Evolutionary conservation across 768 basidiomycete species (phyloP), one percentile per base, ranked within the genome.

Genomic region (Auriscalpium microsporum): DNA sequence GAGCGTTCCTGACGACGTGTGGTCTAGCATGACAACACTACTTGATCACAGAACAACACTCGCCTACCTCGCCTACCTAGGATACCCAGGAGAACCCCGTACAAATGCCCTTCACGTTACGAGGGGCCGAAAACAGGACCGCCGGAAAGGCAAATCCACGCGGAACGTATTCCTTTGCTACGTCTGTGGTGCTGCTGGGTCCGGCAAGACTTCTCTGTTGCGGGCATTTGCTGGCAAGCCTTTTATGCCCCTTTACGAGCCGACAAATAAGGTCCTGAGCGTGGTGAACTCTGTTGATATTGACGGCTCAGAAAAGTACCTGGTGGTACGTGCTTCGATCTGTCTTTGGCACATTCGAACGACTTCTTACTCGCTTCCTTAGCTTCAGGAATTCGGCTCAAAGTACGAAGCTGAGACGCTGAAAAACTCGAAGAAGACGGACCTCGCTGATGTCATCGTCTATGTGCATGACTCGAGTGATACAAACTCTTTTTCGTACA

Each of bases 401-500:
- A 88, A 87, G 68, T 96, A 95, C 63, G 95, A 99, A 71, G 79
- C 89, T 0, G 95, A 97, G 69, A 86, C 82, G 10, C 73, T 98
- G 55, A 81, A 94, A 58, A 92, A 87, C 68, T 77, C 84, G 40
- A 95, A 92, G 75, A 96, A 94, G 73, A 84, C 86, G 35, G 94
- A 96, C 67, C 72, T 90, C 46, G 91, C 90, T 17, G 95, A 99
- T 70, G 90, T 97, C 44, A 89, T 97, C 58, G 80, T 94, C 59
- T 97, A 95, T 67, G 93, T 97, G 35, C 85, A 97, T 65, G 95
- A 99, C 71, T 97, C 94, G 48, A 94, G 91, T 66, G 95, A 99
- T 68, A 97, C 95, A 42, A 98, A 99, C 72, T 96, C 93, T 10
- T 99, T 99, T 69, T 94, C 92, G 48, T 96, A 98, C 72, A 93